Conservation (phyloP, 2,329 filamentous ascomycete genomes). For the Cladosporium sp. region DNA sequence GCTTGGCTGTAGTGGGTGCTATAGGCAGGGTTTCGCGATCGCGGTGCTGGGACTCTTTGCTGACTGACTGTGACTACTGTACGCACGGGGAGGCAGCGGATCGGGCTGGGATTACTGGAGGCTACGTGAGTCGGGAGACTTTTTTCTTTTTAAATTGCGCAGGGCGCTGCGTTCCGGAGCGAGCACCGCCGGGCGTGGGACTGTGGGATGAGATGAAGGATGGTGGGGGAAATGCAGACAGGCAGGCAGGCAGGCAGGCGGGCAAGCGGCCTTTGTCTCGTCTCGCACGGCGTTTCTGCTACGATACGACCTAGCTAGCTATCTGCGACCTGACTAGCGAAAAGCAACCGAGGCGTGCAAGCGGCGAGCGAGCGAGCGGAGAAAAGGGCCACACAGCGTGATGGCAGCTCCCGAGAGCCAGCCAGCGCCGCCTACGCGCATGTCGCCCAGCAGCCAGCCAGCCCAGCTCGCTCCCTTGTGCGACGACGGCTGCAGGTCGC, state of each 20-base stretch:
- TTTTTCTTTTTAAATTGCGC: neutral
- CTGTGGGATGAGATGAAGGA: neutral
- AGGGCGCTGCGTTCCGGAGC: neutral
- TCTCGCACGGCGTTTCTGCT: neutral
- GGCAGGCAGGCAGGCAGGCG: neutral
- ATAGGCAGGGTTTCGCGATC: neutral
- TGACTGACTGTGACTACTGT: neutral
- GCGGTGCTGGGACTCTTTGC: neutral
- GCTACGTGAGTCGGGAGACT: neutral
- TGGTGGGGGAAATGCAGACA: neutral
- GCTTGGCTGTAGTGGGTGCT: neutral
- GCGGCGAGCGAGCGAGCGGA: neutral
- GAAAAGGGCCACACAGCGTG: no score
- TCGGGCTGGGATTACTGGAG: no score
- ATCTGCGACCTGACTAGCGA: slow-evolving; percentile 8
- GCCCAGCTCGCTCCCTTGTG: slow-evolving; percentile 8
- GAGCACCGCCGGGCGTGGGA: neutral
- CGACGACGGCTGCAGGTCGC: slow-evolving; percentile 1
- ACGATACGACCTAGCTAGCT: no score
- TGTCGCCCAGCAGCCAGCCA: neutral
- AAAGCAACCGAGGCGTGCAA: slow-evolving; percentile 8
- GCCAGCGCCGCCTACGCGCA: slow-evolving; percentile 3
- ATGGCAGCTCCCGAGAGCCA: slow-evolving; percentile 3
- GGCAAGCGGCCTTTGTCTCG: slow-evolving; percentile 7
- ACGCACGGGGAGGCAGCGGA: neutral